A percentile compares a stretch with the other conserved stretches of the same genome.
These are phyloP conservation scores for Talaromyces atroroseus DNA, from an alignment of 2,329 filamentous ascomycete species.

Conservation along the genomic window DNA sequence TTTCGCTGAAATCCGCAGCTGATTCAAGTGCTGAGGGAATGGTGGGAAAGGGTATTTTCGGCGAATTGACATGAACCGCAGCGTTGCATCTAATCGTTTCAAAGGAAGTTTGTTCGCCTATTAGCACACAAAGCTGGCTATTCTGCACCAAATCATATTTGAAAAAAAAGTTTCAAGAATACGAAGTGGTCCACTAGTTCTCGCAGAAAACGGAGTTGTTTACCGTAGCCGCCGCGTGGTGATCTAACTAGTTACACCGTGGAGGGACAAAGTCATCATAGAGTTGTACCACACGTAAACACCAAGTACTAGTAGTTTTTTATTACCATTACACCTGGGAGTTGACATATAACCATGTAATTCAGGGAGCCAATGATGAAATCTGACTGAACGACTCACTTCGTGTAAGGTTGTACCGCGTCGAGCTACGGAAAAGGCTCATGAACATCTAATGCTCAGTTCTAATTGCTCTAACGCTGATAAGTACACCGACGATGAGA, in stretches of 20 bases:
- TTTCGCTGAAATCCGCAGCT: not conserved
- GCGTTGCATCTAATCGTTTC: not conserved
- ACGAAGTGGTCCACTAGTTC: not conserved
- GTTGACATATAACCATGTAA: not conserved
- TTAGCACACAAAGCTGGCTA: not conserved
- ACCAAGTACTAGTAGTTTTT: not conserved
- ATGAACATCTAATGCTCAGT: not conserved
- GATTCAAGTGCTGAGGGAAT: not conserved
- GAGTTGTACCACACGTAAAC: not conserved
- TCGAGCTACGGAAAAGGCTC: not conserved
- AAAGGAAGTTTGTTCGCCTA: not conserved
- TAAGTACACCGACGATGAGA: not conserved
- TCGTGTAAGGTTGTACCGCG: not conserved
- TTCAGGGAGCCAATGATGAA: not conserved
- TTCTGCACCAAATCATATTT: not conserved
- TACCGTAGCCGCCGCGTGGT: not conserved
- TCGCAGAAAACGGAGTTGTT: not conserved
- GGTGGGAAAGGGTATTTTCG: not conserved
- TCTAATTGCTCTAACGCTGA: not conserved
- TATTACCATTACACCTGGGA: not conserved
- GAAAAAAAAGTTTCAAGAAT: not conserved
- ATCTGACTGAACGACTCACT: not conserved
- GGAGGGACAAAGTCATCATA: not conserved
- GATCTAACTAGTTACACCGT: no score
- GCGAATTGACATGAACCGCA: not conserved